A percentile compares a stretch with the other conserved stretches of the same genome.
phyloP scores from a whole-genome alignment of 2,329 filamentous ascomycete genomes.

The Septoria petroselini region DNA sequence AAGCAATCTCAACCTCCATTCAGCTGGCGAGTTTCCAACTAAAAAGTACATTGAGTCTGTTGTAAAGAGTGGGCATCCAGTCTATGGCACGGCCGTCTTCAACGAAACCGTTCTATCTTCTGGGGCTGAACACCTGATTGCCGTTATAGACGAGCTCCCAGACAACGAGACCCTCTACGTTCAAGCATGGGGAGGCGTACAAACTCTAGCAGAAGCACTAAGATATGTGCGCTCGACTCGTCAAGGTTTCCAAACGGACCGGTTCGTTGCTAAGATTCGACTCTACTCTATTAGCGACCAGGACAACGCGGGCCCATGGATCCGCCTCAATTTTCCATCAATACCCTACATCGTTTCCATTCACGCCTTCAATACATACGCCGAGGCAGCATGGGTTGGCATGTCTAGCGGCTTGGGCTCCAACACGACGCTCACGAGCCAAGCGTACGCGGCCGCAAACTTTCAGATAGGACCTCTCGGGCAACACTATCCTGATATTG shows the following conservation, averaged over 20 bases:
- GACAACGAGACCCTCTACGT: conserved; percentile 43
- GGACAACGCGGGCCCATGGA: conserved; percentile 57
- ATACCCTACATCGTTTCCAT: conserved; percentile 56
- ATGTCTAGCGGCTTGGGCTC: conserved; percentile 45
- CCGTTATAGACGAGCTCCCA: neutral
- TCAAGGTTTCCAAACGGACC: conserved; percentile 34
- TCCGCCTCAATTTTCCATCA: conserved; percentile 53
- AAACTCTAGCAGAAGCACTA: conserved; percentile 52
- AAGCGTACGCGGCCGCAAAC: conserved; percentile 49
- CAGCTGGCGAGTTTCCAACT: conserved; percentile 28
- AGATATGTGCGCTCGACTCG: conserved; percentile 38
- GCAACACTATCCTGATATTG: conserved; percentile 44
- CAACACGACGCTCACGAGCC: conserved; percentile 31
- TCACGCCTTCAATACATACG: conserved; percentile 58
- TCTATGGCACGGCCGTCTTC: conserved; percentile 13
- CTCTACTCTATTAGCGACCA: conserved; percentile 60
- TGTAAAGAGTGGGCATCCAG: conserved; percentile 8
- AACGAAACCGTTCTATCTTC: neutral
- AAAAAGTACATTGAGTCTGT: conserved; percentile 20
- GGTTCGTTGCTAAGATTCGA: conserved; percentile 45
- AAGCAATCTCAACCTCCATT: conserved; percentile 48
- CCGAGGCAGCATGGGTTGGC: conserved; percentile 55
- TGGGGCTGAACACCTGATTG: conserved; percentile 13
- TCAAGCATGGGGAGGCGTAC: conserved; percentile 51
- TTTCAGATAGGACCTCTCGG: conserved; percentile 53